Evolutionary conservation across 148 eudicot genomes (phyloP).

Genomic region (Vaccinium darrowii): DNA sequence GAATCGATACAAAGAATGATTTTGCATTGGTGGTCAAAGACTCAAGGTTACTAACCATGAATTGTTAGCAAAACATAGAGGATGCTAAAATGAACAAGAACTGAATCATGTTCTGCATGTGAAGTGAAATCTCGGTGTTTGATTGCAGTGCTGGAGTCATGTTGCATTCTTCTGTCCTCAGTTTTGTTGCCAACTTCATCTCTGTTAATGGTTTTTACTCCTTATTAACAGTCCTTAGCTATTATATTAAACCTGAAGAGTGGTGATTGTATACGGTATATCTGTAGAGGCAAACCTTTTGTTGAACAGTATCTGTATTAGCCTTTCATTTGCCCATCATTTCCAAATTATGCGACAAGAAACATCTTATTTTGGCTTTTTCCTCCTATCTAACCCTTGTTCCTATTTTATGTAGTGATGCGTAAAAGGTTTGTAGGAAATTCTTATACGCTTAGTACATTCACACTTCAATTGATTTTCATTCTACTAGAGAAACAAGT

Average conservation of each 20-base stretch:
- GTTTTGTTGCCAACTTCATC: not conserved
- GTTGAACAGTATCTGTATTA: not conserved
- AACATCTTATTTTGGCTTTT: not conserved
- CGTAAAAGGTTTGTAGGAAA: not conserved
- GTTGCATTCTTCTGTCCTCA: not conserved
- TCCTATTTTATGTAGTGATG: not conserved
- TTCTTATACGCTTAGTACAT: not conserved
- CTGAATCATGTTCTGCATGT: not conserved
- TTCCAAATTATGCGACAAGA: not conserved
- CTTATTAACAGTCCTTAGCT: not conserved
- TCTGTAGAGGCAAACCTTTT: not conserved
- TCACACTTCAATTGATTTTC: not conserved
- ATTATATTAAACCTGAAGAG: not conserved
- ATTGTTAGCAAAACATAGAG: not conserved
- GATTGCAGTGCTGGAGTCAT: not conserved
- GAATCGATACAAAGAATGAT: not conserved
- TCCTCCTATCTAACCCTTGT: not conserved
- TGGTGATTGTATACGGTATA: not conserved
- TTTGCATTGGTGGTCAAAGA: not conserved
- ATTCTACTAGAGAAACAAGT: not conserved
- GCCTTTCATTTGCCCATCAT: not conserved
- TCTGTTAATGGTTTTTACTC: slow-evolving; percentile 4
- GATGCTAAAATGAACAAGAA: not conserved
- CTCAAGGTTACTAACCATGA: not conserved
- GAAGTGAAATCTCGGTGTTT: not conserved